These are phyloP conservation scores for Corniculantispora saksenae DNA, from an alignment of 2,329 filamentous ascomycete genomes.

Conservation along the genomic window DNA sequence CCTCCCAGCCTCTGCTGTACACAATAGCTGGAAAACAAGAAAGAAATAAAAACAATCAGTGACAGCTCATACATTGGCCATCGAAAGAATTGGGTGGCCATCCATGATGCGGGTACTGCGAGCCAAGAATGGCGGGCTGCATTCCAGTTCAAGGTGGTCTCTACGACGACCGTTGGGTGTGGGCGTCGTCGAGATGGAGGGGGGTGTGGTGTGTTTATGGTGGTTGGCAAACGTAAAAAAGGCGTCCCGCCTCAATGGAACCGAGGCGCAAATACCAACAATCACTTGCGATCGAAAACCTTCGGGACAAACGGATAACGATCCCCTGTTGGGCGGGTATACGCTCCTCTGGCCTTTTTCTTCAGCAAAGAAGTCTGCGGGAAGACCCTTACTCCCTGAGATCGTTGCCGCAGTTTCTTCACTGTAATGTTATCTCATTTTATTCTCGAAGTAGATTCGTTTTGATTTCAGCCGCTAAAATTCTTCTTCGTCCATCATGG, in stretches of 20 bases:
- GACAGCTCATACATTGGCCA: background rate
- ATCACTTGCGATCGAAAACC: too few species aligned
- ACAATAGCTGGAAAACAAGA: background rate
- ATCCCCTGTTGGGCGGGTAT: too few species aligned
- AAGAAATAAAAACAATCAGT: background rate
- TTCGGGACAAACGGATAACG: too few species aligned
- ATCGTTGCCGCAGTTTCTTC: too few species aligned
- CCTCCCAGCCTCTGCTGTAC: background rate
- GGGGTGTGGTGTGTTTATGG: too few species aligned
- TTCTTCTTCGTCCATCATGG: background rate
- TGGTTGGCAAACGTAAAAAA: background rate
- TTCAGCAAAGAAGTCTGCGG: too few species aligned
- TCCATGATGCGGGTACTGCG: background rate
- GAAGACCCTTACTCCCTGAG: background rate
- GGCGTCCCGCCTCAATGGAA: too few species aligned
- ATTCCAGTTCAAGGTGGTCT: slow-evolving; percentile 13
- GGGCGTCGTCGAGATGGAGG: background rate
- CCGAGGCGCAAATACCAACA: too few species aligned
- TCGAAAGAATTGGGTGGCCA: background rate
- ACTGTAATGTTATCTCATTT: too few species aligned
- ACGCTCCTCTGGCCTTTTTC: too few species aligned
- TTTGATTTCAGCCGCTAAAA: too few species aligned
- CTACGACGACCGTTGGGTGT: slow-evolving; percentile 12
- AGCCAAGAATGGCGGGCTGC: slow-evolving; percentile 5
- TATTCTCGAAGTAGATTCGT: too few species aligned